A percentile compares a stretch with the other conserved stretches of the same genome.
Conservation (phyloP, 1,139 yeast genomes). For the Taiozyma sp. region DNA sequence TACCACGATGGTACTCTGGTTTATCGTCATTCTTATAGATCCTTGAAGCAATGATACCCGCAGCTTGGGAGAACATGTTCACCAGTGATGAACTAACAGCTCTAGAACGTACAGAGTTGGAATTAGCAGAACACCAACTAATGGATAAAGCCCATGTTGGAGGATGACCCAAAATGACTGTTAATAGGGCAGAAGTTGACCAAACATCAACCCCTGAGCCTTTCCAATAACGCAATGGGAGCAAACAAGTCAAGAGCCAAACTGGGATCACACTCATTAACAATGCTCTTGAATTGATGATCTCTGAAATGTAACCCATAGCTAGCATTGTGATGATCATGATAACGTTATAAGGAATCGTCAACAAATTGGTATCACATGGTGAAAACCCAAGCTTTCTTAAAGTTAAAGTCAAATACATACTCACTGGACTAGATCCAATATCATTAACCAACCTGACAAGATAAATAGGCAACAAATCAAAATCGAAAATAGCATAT, state of each 20-base stretch:
- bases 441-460: slow-evolving; percentile 43
- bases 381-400: slow-evolving; percentile 40
- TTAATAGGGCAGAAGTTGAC: slow-evolving; percentile 44
- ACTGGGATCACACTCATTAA: slow-evolving; percentile 32
- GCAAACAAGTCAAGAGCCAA: slow-evolving; percentile 24
- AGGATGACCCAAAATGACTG: slow-evolving; percentile 41
- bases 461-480: slow-evolving; percentile 52
- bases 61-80: slow-evolving; percentile 46
- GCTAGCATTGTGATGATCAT: slow-evolving; percentile 33
- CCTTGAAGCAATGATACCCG: slow-evolving; percentile 44
- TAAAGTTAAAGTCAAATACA: slow-evolving; percentile 41
- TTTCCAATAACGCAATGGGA: slow-evolving; percentile 44
- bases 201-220: slow-evolving; percentile 42
- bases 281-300: slow-evolving; percentile 32
- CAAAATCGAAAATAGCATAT: slow-evolving; percentile 42
- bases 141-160: slow-evolving; percentile 53
- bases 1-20: slow-evolving; percentile 52
- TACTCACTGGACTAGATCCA: slow-evolving; percentile 32
- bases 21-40: slow-evolving; percentile 49
- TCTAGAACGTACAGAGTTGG: slow-evolving; percentile 53
- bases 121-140: slow-evolving; percentile 55
- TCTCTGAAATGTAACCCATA: slow-evolving; percentile 38
- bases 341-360: slow-evolving; percentile 42
- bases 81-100: slow-evolving; percentile 57
- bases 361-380: slow-evolving; percentile 42